Conservation (phyloP, 2,329 filamentous ascomycete genomes). For the Bipolaris bicolor region DNA sequence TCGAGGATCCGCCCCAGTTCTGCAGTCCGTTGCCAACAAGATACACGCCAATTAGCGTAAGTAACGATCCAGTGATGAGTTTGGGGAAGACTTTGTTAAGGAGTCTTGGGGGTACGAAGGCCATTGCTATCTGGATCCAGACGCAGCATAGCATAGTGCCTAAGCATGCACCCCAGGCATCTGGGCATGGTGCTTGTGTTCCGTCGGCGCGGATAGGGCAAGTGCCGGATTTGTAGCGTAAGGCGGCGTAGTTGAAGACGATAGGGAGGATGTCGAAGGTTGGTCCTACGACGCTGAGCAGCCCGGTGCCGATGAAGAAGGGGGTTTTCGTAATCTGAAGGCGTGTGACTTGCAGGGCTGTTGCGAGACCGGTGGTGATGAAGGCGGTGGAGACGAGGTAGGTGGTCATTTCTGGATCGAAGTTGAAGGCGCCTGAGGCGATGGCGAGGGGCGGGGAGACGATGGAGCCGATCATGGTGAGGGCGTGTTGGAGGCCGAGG, state of each 20-base stretch:
- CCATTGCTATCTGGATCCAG: slow-evolving; percentile 39
- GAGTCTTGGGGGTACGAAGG: slow-evolving; percentile 33
- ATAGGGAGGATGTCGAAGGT: slow-evolving; percentile 41
- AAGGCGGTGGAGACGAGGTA: slow-evolving; percentile 39
- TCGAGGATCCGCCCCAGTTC: slow-evolving; percentile 39
- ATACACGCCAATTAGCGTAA: slow-evolving; percentile 36
- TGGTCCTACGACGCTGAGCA: slow-evolving; percentile 36
- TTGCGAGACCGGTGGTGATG: slow-evolving; percentile 38
- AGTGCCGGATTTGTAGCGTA: slow-evolving; percentile 33
- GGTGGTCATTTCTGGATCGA: slow-evolving; percentile 31
- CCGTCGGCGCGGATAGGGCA: slow-evolving; percentile 31
- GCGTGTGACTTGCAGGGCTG: slow-evolving; percentile 36
- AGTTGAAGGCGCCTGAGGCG: slow-evolving; percentile 37
- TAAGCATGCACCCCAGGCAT: slow-evolving; percentile 37
- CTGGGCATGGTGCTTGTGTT: slow-evolving; percentile 28
- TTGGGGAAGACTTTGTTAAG: slow-evolving; percentile 37
- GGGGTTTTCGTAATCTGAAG: slow-evolving; percentile 34
- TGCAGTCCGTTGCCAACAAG: slow-evolving; percentile 36
- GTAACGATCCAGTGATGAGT: slow-evolving; percentile 33
- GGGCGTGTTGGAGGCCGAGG: slow-evolving; percentile 39
- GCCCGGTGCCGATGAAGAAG: slow-evolving; percentile 38
- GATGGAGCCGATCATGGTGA: slow-evolving; percentile 36
- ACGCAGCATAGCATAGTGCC: slow-evolving; percentile 53
- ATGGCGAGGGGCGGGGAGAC: slow-evolving; percentile 41
- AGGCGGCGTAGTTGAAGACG: slow-evolving; percentile 34